Evolutionary conservation across 2,329 filamentous ascomycete species (phyloP), one percentile per base, ranked within the genome.

Genomic region (Macrophomina pseudophaseolina): DNA sequence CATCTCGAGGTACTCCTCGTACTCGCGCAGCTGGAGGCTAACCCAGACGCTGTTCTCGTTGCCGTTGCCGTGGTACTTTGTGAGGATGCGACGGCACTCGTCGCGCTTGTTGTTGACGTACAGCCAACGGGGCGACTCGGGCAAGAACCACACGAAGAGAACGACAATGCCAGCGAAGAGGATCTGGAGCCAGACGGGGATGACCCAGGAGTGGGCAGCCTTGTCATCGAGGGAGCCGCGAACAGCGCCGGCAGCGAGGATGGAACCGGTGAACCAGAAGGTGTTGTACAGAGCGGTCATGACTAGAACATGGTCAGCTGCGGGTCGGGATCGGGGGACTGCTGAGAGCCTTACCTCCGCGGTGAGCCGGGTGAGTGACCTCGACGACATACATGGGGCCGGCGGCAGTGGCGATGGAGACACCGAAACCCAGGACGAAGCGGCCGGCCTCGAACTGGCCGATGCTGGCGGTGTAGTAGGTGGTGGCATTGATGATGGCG

Each of bases 381-480:
- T 91, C 88, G 51, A 87, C 85, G 12, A 86, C 85, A 72, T 89
- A 90, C 18, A 86, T 84, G 1, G 88, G 88, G 1, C 85, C 87
- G 4, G 87, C 87, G 2, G 85, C 83, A 5, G 84, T 83, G 4
- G 85, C 84, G 67, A 90, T 86, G 2, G 84, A 82, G 48, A 88
- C 86, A 44, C 88, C 88, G 68, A 89, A 88, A 62, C 87, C 87
- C 3, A 89, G 82, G 28, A 89, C 74, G 76, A 89, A 88, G 35
- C 87, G 83, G 23, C 86, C 86, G 53, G 82, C 85, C 75, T 89
- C 85, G 74, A 89, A 88, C 68, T 84, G 82, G 12, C 76, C 79
- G 2, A 82, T 78, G 51, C 78, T 79, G 3, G 69, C 68, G 32
- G 73, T 73, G 33, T 76, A 71, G 44, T 73, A 68, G 7, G 73